These are phyloP conservation scores for Tulasnella calospora DNA, from an alignment of 768 basidiomycete species.

Conservation along the genomic window DNA sequence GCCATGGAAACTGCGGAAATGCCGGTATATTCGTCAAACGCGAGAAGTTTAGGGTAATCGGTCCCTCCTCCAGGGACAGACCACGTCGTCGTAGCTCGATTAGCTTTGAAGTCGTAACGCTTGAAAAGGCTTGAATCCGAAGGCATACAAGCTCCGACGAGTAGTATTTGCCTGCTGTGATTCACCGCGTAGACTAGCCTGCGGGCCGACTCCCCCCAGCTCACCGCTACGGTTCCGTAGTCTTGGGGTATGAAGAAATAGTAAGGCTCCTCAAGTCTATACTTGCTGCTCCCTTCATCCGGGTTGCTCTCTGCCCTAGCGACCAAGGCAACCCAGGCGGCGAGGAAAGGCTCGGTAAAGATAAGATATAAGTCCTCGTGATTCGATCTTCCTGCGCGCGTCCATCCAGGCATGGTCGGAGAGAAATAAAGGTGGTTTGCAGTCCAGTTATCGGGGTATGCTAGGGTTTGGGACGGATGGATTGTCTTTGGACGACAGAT, in stretches of 20 bases:
- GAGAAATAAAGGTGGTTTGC: not conserved
- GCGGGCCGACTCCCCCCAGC: not conserved
- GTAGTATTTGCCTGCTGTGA: not conserved
- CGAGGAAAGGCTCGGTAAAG: slow-evolving; percentile 32
- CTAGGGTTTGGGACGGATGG: not conserved
- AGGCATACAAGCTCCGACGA: not conserved
- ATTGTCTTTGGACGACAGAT: not conserved
- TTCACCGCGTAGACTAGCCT: not conserved
- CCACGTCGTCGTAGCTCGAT: not conserved
- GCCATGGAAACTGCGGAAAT: not conserved
- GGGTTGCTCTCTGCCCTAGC: not conserved
- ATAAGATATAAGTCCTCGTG: not conserved
- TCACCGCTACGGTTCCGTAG: not conserved
- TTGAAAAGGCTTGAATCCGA: not conserved
- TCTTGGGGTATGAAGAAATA: too few relatives aligned
- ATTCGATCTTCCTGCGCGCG: not conserved
- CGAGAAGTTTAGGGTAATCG: not conserved
- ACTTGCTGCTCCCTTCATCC: not conserved
- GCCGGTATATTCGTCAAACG: not conserved
- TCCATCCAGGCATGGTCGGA: not conserved
- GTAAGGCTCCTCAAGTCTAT: not conserved
- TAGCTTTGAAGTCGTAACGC: not conserved
- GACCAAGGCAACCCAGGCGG: slow-evolving; percentile 15
- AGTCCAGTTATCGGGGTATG: not conserved
- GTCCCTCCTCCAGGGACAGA: not conserved